These are phyloP conservation scores for Toxicodendron radicans DNA, from an alignment of 345 rosid species.

Conservation along the genomic window DNA sequence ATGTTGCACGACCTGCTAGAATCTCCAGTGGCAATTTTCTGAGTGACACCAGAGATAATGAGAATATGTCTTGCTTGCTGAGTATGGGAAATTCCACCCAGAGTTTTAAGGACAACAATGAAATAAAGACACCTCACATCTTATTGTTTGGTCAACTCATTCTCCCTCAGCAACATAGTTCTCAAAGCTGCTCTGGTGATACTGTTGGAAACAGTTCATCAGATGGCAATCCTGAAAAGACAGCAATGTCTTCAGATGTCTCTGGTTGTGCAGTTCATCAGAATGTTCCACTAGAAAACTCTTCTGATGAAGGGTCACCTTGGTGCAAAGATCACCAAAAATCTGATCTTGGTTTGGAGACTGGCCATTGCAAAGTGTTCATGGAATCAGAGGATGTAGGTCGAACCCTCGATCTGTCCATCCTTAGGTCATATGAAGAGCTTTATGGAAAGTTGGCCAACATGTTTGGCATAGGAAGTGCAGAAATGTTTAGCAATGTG, in stretches of 20 bases:
- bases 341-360: slow-evolving; percentile 44
- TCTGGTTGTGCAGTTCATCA: slow-evolving; percentile 53
- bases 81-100: slow-evolving; percentile 56
- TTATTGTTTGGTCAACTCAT: slow-evolving; percentile 85
- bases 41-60: slow-evolving; percentile 29
- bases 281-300: slow-evolving; percentile 45
- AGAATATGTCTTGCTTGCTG: slow-evolving; percentile 57
- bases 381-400: slow-evolving; percentile 86
- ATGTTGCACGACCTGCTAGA: slow-evolving; percentile 36
- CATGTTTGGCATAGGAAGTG: slow-evolving; percentile 68
- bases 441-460: slow-evolving; percentile 59
- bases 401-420: slow-evolving; percentile 73
- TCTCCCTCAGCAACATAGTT: slow-evolving; percentile 56
- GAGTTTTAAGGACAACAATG: slow-evolving; percentile 39
- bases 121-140: slow-evolving; percentile 62
- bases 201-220: slow-evolving; percentile 49
- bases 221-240: slow-evolving; percentile 51
- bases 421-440: slow-evolving; percentile 78
- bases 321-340: slow-evolving; percentile 46
- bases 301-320: slow-evolving; percentile 68
- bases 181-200: slow-evolving; percentile 66
- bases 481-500: slow-evolving; percentile 71
- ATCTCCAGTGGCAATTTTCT: slow-evolving; percentile 26
- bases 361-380: slow-evolving; percentile 85
- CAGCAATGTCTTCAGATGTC: slow-evolving; percentile 52